Percentiles rank a stretch among this genome's conserved stretches.
Evolutionary conservation across 345 rosid genomes (phyloP).

Genomic region (Ceriops decandra): DNA sequence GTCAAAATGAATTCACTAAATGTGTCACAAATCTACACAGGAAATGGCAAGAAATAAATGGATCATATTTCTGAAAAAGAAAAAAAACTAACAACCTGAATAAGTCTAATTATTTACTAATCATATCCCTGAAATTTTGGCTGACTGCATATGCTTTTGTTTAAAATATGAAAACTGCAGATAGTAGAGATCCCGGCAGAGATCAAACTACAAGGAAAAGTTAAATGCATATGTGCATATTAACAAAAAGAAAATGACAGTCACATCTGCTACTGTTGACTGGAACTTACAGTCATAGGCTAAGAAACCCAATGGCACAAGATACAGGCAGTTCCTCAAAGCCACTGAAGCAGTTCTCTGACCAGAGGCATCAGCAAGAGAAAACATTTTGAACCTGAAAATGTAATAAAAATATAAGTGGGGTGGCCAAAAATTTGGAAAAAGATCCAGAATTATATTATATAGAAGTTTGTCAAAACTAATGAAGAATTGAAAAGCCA

Average conservation of each 20-base stretch:
- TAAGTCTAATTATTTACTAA: too few relatives aligned
- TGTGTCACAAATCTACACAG: too few relatives aligned
- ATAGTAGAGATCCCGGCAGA: too few relatives aligned
- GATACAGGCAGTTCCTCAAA: constrained; percentile 81
- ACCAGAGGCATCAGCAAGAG: constrained; percentile 86
- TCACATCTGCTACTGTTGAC: not conserved
- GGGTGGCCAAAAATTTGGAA: too few relatives aligned
- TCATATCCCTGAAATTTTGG: too few relatives aligned
- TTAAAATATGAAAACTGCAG: too few relatives aligned
- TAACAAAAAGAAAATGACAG: not conserved
- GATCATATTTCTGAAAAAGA: too few relatives aligned
- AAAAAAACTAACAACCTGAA: too few relatives aligned
- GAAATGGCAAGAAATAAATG: too few relatives aligned
- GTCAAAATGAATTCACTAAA: too few relatives aligned
- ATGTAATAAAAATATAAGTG: not conserved
- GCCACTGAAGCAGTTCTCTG: constrained; percentile 73
- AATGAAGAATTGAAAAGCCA: not conserved
- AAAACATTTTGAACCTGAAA: constrained; percentile 77
- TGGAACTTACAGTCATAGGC: constrained; percentile 80
- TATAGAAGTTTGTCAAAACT: not conserved
- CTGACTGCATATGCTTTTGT: too few relatives aligned
- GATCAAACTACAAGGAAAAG: not conserved
- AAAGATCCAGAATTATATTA: not conserved
- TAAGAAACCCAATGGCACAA: constrained; percentile 74
- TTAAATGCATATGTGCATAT: too few relatives aligned